A percentile compares a stretch with the other conserved stretches of the same genome.
These are phyloP conservation scores for Emmonsiellopsis sp. DNA, from an alignment of 2,329 filamentous ascomycete genomes.

Conservation along the genomic window DNA sequence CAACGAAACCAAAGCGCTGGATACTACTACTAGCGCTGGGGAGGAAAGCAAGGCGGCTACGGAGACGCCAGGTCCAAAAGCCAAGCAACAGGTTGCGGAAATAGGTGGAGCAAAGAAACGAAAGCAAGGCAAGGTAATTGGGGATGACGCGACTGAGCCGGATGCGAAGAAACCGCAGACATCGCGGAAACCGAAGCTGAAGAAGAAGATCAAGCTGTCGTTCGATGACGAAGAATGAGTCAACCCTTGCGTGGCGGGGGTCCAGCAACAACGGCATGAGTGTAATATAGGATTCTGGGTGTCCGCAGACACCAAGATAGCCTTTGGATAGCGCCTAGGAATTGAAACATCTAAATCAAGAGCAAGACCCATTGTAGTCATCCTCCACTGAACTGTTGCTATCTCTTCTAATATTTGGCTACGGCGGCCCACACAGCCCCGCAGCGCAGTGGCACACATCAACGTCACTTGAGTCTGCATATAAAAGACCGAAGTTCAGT, in stretches of 20 bases:
- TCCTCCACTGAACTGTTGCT: too few relatives aligned
- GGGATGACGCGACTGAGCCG: slow-evolving; percentile 19
- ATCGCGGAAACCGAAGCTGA: slow-evolving; percentile 27
- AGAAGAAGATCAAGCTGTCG: slow-evolving; percentile 38
- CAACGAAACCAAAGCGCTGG: slow-evolving; percentile 8
- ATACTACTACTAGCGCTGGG: slow-evolving; percentile 4
- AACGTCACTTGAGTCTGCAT: too few relatives aligned
- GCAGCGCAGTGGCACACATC: too few relatives aligned
- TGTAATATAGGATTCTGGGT: too few relatives aligned
- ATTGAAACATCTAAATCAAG: too few relatives aligned
- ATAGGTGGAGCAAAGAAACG: slow-evolving; percentile 33
- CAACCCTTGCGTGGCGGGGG: neutral
- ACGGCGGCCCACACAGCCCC: too few relatives aligned
- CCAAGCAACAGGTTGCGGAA: slow-evolving; percentile 29
- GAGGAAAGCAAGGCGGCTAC: neutral
- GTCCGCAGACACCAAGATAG: too few relatives aligned
- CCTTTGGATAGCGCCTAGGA: too few relatives aligned
- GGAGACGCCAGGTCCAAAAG: slow-evolving; percentile 5
- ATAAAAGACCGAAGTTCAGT: too few relatives aligned
- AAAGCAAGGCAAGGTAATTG: slow-evolving; percentile 33
- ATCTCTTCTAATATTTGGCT: too few relatives aligned
- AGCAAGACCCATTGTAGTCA: too few relatives aligned
- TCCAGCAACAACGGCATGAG: too few relatives aligned
- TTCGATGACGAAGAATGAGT: slow-evolving; percentile 28
- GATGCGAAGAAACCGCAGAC: slow-evolving; percentile 13